A percentile compares a stretch with the other conserved stretches of the same genome.
Evolutionary conservation across 2,329 filamentous ascomycete genomes (phyloP).

Genomic region (Pseudogymnoascus sp.): DNA sequence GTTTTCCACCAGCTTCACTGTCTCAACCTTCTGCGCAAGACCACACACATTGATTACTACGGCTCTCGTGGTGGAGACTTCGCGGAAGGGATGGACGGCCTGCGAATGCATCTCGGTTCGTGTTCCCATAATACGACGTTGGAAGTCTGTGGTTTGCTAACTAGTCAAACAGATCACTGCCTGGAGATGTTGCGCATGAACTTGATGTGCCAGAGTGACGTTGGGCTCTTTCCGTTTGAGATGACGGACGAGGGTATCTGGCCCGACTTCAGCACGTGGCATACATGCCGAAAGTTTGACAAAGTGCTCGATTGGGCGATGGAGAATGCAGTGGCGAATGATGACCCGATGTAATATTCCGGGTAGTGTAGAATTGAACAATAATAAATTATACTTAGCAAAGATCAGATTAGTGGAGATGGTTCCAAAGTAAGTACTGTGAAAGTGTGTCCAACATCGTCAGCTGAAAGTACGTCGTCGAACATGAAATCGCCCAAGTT

Average conservation of each 20-base stretch:
- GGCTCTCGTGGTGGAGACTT: slow-evolving; percentile 40
- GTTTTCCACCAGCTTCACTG: slow-evolving; percentile 34
- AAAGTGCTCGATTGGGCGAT: slow-evolving; percentile 43
- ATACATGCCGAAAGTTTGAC: slow-evolving; percentile 47
- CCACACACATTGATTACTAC: slow-evolving; percentile 44
- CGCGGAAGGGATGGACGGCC: slow-evolving; percentile 33
- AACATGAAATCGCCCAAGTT: neutral
- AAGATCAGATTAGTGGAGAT: neutral
- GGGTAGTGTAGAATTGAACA: neutral
- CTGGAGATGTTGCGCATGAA: slow-evolving; percentile 45
- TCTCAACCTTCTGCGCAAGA: slow-evolving; percentile 33
- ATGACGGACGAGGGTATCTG: slow-evolving; percentile 39
- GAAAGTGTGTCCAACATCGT: neutral
- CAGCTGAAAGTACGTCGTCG: neutral
- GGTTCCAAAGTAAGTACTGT: neutral
- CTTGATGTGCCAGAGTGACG: slow-evolving; percentile 47
- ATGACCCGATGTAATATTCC: slow-evolving; percentile 18
- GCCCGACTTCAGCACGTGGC: slow-evolving; percentile 46
- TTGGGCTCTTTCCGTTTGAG: slow-evolving; percentile 47
- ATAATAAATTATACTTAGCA: neutral
- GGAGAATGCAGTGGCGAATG: slow-evolving; percentile 38
- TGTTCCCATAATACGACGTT: neutral
- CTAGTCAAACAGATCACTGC: slow-evolving; percentile 37
- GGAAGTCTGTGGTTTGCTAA: slow-evolving; percentile 5
- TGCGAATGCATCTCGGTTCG: slow-evolving; percentile 33